Percentiles rank a stretch among this genome's conserved stretches.
Evolutionary conservation across 1,284 basidiomycete genomes (phyloP).

Genomic region (Rhodotorula glutinis): DNA sequence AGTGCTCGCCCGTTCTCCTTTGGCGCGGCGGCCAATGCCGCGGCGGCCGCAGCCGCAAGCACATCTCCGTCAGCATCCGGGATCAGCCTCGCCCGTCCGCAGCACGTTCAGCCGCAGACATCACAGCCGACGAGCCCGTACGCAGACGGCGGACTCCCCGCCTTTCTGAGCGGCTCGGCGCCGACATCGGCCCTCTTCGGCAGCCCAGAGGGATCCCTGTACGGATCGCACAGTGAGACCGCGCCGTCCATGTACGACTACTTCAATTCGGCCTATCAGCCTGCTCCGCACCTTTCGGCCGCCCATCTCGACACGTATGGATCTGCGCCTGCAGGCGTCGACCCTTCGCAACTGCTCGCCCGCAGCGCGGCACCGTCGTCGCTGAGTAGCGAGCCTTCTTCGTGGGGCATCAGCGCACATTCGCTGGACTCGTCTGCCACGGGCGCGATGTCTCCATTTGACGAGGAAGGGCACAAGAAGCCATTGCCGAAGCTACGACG

Average conservation of each 20-base stretch:
- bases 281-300: conserved; percentile 19
- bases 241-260: conserved; percentile 35
- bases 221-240: conserved; percentile 25
- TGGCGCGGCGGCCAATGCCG: conserved; percentile 8
- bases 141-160: conserved; percentile 2
- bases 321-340: conserved; percentile 32
- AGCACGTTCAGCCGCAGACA: conserved; percentile 3
- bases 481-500: conserved; percentile 3
- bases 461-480: neutral
- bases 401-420: conserved; percentile 16
- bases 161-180: conserved; percentile 23
- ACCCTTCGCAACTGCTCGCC: conserved; percentile 30
- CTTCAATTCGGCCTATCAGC: conserved; percentile 22
- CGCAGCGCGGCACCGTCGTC: conserved; percentile 10
- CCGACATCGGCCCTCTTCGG: conserved; percentile 18
- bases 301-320: conserved; percentile 15
- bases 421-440: conserved; percentile 18
- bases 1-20: conserved; percentile 23
- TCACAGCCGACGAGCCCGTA: conserved; percentile 24
- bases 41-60: neutral
- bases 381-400: conserved; percentile 22
- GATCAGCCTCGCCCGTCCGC: conserved; percentile 31
- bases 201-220: conserved; percentile 5
- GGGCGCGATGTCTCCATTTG: neutral
- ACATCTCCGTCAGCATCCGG: conserved; percentile 23